Percentiles rank a stretch among this genome's conserved stretches.
Evolutionary conservation across 805 yeast genomes (phyloP).

Genomic region (Starmerella etchellsii): DNA sequence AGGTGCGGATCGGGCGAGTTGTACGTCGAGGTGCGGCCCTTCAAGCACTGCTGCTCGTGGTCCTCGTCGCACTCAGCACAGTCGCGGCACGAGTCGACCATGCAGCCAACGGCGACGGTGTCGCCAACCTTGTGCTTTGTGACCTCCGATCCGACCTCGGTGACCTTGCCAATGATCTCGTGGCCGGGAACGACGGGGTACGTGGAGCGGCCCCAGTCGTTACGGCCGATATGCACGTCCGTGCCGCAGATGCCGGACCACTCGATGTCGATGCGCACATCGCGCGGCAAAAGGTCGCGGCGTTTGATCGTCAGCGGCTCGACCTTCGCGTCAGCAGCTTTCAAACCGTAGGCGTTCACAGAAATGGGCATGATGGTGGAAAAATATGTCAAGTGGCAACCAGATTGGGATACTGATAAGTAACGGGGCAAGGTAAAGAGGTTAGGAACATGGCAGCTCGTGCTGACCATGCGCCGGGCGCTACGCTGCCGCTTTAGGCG

Average conservation of each 20-base stretch:
- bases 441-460: no score
- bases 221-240: slow-evolving; percentile 41
- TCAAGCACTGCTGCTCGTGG: slow-evolving; percentile 46
- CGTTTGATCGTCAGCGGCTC: slow-evolving; percentile 11
- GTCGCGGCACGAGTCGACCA: slow-evolving; percentile 43
- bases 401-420: no score
- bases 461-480: no score
- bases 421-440: no score
- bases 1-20: slow-evolving; percentile 32
- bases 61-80: slow-evolving; percentile 47
- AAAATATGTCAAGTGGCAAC: no score
- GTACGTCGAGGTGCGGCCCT: slow-evolving; percentile 40
- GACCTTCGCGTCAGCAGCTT: not conserved
- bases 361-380: slow-evolving; percentile 4
- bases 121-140: slow-evolving; percentile 47
- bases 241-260: slow-evolving; percentile 40
- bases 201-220: slow-evolving; percentile 36
- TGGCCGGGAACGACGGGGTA: slow-evolving; percentile 38
- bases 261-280: slow-evolving; percentile 25
- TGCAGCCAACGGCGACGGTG: slow-evolving; percentile 74
- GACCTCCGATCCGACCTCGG: slow-evolving; percentile 44
- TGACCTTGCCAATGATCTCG: slow-evolving; percentile 29
- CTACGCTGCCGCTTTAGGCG: no score
- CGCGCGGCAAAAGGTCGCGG: slow-evolving; percentile 19
- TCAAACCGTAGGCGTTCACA: slow-evolving; percentile 7